Percentiles rank a stretch among this genome's conserved stretches.
Conservation (phyloP, 23 red algal genomes). For the Gracilariopsis chorda region DNA sequence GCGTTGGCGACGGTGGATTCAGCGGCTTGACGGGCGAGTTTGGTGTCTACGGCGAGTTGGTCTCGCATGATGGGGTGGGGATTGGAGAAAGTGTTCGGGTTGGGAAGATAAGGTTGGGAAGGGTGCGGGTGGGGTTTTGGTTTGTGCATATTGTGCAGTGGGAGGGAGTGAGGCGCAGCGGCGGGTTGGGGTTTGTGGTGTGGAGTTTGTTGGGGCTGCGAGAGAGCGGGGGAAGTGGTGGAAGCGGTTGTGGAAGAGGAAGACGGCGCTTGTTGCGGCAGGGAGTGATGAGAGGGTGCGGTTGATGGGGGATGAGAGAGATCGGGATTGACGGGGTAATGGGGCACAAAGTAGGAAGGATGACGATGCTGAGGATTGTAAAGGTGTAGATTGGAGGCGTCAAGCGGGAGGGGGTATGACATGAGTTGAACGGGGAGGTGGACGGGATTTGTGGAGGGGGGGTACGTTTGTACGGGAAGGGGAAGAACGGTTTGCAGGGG, state of each 20-base stretch:
- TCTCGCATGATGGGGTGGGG: not conserved
- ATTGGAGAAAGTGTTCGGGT: not conserved
- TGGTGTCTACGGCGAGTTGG: not conserved
- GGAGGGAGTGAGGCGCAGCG: not conserved
- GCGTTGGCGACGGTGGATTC: conserved; percentile 5
- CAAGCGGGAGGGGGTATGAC: not conserved
- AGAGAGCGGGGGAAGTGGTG: not conserved
- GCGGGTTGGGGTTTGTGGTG: not conserved
- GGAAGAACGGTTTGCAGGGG: not conserved
- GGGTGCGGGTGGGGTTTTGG: not conserved
- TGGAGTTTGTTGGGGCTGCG: not conserved
- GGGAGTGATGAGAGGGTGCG: not conserved
- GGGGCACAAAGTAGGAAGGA: not conserved
- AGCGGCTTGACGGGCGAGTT: not conserved
- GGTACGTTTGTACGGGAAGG: not conserved
- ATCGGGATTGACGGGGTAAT: not conserved
- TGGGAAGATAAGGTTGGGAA: not conserved
- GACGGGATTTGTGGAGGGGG: not conserved
- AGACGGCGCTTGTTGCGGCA: not conserved
- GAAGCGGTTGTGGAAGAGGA: not conserved
- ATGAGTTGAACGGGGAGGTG: not conserved
- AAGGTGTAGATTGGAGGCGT: not conserved
- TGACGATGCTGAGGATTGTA: not conserved
- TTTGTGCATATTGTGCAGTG: not conserved
- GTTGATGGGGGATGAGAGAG: not conserved